These are phyloP conservation scores for Gynandropsis gynandra DNA, from an alignment of 345 rosid species.

Conservation along the genomic window DNA sequence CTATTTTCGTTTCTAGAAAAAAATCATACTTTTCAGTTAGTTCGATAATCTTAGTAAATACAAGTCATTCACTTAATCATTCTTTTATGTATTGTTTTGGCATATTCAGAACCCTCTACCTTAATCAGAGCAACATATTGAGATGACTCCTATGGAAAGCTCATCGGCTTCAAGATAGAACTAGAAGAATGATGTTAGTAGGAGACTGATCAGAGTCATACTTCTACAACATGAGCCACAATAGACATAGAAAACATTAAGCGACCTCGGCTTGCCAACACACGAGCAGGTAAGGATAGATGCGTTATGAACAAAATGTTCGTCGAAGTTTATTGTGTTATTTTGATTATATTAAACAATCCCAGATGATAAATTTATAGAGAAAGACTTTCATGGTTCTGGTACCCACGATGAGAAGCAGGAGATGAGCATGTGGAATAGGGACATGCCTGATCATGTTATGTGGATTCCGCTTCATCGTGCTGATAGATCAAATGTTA, in stretches of 20 bases:
- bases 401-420: slow-evolving; percentile 44
- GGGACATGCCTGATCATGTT: slow-evolving; percentile 65
- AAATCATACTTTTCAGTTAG: not conserved
- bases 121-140: slow-evolving; percentile 27
- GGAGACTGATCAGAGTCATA: slow-evolving; percentile 44
- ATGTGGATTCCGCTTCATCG: slow-evolving; percentile 66
- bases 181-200: slow-evolving; percentile 38
- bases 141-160: slow-evolving; percentile 26
- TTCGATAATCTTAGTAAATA: slow-evolving; percentile 6
- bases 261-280: slow-evolving; percentile 31
- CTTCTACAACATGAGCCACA: slow-evolving; percentile 36
- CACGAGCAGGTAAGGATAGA: slow-evolving; percentile 26
- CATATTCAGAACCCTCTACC: slow-evolving; percentile 29
- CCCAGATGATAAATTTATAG: no score
- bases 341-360: no score
- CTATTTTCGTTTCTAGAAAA: slow-evolving; percentile 13
- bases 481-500: slow-evolving; percentile 40
- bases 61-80: no score
- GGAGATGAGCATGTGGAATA: slow-evolving; percentile 45
- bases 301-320: slow-evolving; percentile 19
- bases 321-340: no score
- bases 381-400: no score
- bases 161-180: slow-evolving; percentile 31
- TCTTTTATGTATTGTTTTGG: slow-evolving; percentile 15
- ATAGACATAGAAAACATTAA: slow-evolving; percentile 31